These are phyloP conservation scores for Evansstolkia leycettana DNA, from an alignment of 495 filamentous ascomycete species.

Conservation along the genomic window DNA sequence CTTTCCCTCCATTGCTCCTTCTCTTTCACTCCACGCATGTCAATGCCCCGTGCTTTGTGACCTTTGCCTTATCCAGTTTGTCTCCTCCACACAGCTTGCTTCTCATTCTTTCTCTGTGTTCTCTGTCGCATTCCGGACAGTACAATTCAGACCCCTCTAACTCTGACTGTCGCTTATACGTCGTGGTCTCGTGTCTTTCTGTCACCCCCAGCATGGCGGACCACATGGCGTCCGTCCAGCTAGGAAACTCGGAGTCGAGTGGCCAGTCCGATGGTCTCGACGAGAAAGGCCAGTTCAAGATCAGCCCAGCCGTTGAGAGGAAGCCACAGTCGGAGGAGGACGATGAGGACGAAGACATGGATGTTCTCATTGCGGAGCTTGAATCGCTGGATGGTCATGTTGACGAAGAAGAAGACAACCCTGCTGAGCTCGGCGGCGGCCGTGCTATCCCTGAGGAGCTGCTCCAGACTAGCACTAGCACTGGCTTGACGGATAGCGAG, in stretches of 20 bases:
- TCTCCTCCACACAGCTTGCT: too few species aligned
- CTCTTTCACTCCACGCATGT: too few species aligned
- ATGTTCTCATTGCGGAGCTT: conserved; percentile 72
- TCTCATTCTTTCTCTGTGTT: too few species aligned
- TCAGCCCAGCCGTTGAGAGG: conserved; percentile 7
- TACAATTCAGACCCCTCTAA: too few species aligned
- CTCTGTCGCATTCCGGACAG: too few species aligned
- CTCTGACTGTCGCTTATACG: too few species aligned
- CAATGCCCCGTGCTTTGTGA: too few species aligned
- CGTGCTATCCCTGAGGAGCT: conserved; percentile 50
- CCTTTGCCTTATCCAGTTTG: too few species aligned
- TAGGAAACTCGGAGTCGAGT: background rate
- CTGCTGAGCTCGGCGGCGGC: conserved; percentile 15
- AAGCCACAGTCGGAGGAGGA: conserved; percentile 36
- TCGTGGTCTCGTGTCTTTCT: too few species aligned
- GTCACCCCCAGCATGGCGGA: background rate
- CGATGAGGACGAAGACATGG: conserved; percentile 63
- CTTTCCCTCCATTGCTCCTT: too few species aligned
- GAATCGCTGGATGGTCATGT: conserved; percentile 64
- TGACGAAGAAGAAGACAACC: conserved; percentile 36
- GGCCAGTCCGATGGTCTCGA: background rate
- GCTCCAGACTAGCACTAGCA: conserved; percentile 55
- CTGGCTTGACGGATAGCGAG: conserved; percentile 61
- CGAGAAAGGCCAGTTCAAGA: conserved; percentile 1
- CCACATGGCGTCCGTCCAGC: background rate